Conservation (phyloP, 2,329 filamentous ascomycete genomes). For the Amauroascus verrucosus region DNA sequence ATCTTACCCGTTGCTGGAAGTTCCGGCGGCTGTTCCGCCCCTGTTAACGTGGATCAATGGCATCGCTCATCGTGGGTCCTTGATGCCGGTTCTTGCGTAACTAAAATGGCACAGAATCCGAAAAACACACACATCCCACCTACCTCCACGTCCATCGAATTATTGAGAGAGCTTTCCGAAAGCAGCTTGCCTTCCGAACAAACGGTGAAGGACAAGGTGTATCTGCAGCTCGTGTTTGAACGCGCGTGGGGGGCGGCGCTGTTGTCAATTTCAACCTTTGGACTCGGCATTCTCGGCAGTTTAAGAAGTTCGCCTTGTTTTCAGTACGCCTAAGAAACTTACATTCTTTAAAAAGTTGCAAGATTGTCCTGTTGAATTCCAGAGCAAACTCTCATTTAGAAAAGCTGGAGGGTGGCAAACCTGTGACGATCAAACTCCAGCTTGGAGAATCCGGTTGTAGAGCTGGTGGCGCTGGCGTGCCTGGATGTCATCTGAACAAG, state of each 20-base stretch:
- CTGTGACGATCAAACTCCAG: not conserved
- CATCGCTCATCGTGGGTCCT: constrained; percentile 5
- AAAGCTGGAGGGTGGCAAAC: not conserved
- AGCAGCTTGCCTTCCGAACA: not conserved
- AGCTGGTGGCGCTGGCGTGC: constrained; percentile 2
- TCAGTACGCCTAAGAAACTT: not conserved
- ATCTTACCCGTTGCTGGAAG: not conserved
- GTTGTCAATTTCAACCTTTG: too few species aligned
- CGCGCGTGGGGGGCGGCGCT: not conserved
- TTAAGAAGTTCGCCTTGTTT: not conserved
- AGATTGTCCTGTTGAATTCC: not conserved
- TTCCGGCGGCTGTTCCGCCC: not conserved
- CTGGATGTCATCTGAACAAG: constrained; percentile 12
- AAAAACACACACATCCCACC: not conserved
- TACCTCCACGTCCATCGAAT: not conserved
- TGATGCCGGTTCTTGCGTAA: not conserved
- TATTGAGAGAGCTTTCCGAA: not conserved
- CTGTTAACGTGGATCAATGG: constrained; percentile 15
- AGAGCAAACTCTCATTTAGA: not conserved
- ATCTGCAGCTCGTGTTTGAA: not conserved
- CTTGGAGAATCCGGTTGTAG: constrained; percentile 4
- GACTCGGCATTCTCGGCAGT: too few species aligned
- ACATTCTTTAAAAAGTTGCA: not conserved
- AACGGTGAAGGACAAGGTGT: not conserved
- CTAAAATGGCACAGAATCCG: not conserved